Conservation (phyloP, 116 monocot species). For the Thalassia testudinum region DNA sequence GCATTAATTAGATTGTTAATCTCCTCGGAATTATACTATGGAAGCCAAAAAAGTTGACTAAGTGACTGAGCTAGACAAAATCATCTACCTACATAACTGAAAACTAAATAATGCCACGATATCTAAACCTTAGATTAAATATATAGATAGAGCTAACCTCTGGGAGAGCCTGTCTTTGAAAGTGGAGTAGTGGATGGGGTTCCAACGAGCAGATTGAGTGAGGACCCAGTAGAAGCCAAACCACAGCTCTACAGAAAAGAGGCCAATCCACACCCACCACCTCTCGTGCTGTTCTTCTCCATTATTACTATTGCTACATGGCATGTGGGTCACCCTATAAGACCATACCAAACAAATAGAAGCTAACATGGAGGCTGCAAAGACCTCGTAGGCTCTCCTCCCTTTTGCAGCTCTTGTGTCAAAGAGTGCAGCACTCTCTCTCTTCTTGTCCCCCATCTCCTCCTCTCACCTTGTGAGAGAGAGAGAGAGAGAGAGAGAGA, state of each 20-base stretch:
- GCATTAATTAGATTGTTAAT: too few relatives aligned
- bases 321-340: conserved; percentile 24
- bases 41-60: too few relatives aligned
- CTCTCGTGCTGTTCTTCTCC: conserved; percentile 8
- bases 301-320: background rate
- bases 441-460: too few relatives aligned
- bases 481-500: too few relatives aligned
- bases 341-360: conserved; percentile 21
- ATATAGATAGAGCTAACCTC: background rate
- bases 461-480: too few relatives aligned
- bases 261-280: conserved; percentile 37
- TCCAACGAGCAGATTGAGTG: conserved; percentile 42
- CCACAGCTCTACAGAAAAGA: conserved; percentile 45
- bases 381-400: conserved; percentile 14
- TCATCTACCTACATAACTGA: too few relatives aligned
- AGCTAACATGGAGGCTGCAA: conserved; percentile 12
- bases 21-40: too few relatives aligned
- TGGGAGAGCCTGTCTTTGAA: conserved; percentile 33
- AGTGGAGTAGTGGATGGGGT: conserved; percentile 21
- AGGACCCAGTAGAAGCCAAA: conserved; percentile 48
- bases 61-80: too few relatives aligned
- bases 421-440: conserved; percentile 20
- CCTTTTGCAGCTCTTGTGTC: conserved; percentile 17
- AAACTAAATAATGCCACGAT: too few relatives aligned
- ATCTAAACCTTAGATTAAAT: too few relatives aligned